phyloP scores from a whole-genome alignment of 495 filamentous ascomycete genomes.

The Astrocystis sublimbata region DNA sequence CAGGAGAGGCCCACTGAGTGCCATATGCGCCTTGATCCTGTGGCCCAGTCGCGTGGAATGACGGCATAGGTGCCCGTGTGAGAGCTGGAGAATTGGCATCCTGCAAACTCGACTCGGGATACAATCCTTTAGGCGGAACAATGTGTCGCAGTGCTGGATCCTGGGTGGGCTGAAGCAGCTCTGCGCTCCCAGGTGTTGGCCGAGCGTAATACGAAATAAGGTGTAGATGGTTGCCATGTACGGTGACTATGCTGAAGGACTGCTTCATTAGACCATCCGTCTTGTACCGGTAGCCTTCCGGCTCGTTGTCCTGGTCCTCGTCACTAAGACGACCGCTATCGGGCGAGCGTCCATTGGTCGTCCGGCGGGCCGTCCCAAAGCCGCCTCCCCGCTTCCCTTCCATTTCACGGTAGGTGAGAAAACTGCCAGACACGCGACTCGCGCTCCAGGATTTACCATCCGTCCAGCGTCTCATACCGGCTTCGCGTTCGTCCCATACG shows the following conservation, averaged over 20 bases:
- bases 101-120: slow-evolving; percentile 94
- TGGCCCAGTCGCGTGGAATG: slow-evolving; percentile 46
- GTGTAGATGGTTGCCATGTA: slow-evolving; percentile 85
- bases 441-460: slow-evolving; percentile 99
- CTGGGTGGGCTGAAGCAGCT: slow-evolving; percentile 73
- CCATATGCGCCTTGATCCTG: slow-evolving; percentile 47
- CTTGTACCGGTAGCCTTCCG: slow-evolving; percentile 96
- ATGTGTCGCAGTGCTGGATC: slow-evolving; percentile 84
- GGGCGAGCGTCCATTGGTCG: slow-evolving; percentile 68
- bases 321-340: slow-evolving; percentile 79
- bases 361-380: slow-evolving; percentile 51
- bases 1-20: slow-evolving; percentile 32
- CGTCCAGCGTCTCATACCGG: slow-evolving; percentile 97
- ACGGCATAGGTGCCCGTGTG: slow-evolving; percentile 51
- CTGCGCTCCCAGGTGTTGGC: slow-evolving; percentile 63
- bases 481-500: slow-evolving; percentile 98
- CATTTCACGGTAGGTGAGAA: slow-evolving; percentile 97
- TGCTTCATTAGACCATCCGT: slow-evolving; percentile 98
- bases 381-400: slow-evolving; percentile 78
- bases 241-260: slow-evolving; percentile 97
- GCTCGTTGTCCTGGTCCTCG: slow-evolving; percentile 80
- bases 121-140: slow-evolving; percentile 84
- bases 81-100: slow-evolving; percentile 63
- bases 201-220: slow-evolving; percentile 96
- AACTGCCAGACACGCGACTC: slow-evolving; percentile 94